phyloP scores from a whole-genome alignment of 192 early-diverging fungal genomes.

The Gorgonomyces haynaldii region DNA sequence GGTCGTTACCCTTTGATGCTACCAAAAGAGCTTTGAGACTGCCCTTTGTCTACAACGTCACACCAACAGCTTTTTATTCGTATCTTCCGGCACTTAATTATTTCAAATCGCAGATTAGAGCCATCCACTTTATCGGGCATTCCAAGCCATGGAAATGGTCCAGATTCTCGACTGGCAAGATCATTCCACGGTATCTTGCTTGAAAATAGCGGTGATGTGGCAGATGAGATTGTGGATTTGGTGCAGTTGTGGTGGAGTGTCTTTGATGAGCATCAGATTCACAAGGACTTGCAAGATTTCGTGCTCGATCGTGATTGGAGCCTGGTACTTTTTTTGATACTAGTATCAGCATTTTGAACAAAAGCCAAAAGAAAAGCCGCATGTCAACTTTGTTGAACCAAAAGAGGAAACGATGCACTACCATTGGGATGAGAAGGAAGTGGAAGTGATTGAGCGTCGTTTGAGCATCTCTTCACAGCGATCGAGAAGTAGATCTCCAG shows the following conservation, averaged over 20 bases:
- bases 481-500: neutral
- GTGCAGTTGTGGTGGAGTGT: conserved; percentile 65
- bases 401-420: too few relatives aligned
- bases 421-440: too few relatives aligned
- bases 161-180: conserved; percentile 46
- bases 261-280: conserved; percentile 27
- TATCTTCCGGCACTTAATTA: conserved; percentile 69
- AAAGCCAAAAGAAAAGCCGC: neutral
- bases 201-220: conserved; percentile 18
- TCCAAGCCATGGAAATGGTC: conserved; percentile 83
- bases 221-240: conserved; percentile 40
- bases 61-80: conserved; percentile 67
- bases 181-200: conserved; percentile 24
- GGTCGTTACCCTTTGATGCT: conserved; percentile 34
- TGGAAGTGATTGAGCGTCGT: neutral
- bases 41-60: conserved; percentile 87
- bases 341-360: neutral
- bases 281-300: neutral
- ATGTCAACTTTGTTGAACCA: too few relatives aligned
- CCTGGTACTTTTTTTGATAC: neutral
- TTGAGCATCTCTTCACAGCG: neutral
- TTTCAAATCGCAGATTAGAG: conserved; percentile 58
- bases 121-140: conserved; percentile 82
- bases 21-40: conserved; percentile 42
- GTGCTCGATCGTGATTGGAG: conserved; percentile 6